A percentile compares a stretch with the other conserved stretches of the same genome.
These are phyloP conservation scores for Celoporthe dispersa DNA, from an alignment of 2,329 filamentous ascomycete species.

Conservation along the genomic window DNA sequence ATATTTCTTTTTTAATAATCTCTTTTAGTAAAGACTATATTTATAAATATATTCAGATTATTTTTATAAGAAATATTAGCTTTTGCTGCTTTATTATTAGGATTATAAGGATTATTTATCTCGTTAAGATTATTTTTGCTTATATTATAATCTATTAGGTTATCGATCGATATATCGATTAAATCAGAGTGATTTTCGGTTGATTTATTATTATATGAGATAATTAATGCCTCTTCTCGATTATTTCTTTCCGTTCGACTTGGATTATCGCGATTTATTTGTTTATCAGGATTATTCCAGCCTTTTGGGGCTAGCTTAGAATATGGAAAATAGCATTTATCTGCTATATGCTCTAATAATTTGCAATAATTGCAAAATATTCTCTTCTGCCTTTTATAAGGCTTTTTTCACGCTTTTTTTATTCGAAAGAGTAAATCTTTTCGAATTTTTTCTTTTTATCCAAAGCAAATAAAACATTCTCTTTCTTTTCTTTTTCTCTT, in stretches of 20 bases:
- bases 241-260: not conserved
- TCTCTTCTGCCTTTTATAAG: conserved; percentile 3
- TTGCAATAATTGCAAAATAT: conserved; percentile 10
- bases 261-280: not conserved
- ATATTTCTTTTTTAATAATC: conserved; percentile 1
- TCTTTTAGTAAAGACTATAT: no score
- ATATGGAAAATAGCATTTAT: conserved; percentile 11
- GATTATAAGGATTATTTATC: conserved; percentile 3
- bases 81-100: not conserved
- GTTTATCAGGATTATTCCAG: not conserved
- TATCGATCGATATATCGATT: not conserved
- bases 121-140: not conserved
- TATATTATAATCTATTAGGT: not conserved
- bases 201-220: not conserved
- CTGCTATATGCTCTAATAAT: not conserved
- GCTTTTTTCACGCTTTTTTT: not conserved
- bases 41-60: no score
- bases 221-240: not conserved
- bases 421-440: not conserved
- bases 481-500: conserved; percentile 4
- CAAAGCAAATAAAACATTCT: not conserved
- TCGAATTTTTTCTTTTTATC: not conserved
- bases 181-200: not conserved
- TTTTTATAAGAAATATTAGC: not conserved
- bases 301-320: not conserved